Evolutionary conservation across 768 basidiomycete species (phyloP), one percentile per base, ranked within the genome.

Genomic region (Suillus hirtellus): DNA sequence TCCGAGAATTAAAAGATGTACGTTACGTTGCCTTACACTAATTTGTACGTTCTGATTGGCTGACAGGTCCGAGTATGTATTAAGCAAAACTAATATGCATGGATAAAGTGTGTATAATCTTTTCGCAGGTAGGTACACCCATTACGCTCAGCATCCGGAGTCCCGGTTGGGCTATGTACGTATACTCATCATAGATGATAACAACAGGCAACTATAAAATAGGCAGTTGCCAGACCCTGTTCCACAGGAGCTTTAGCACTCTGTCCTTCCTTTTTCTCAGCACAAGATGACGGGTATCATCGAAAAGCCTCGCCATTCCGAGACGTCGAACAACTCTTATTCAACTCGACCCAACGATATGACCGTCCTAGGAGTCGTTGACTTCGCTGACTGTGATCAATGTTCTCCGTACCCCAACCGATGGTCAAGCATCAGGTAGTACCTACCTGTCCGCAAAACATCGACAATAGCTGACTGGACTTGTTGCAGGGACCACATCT

Each of bases 341-440:
- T 27, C 24, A 46, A 46, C 40, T 47, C 67, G n/a, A 44, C 61
- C 62, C 4, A 58, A 63, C 10, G 63, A 69, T 7, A 19, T 34
- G 46, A n/a, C 60, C 60, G n/a, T 46, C 19, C 44, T 49, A 2
- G 34, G 67, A 10, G 31, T 64, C 10, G 17, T 69, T 49, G 60
- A 68, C 24, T 66, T 76, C 17, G 67, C 64, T 60, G 72, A 73
- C 19, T 75, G 73, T 24, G 75, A 77, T 15, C 73, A 76, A 62
- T 78, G 78, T 61, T 69, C 76, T 12, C 71, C 64, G 21, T 76
- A 80, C 67, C 84, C 80, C 27, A 85, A 84, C 70, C 65, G 70
- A 64, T 85, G 82, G 84, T 77, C 81, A 34, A 76, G 68, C 63
- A 79, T 79, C 55, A 78, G 84, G 85, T 84, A 68, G 44, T 77